These are phyloP conservation scores for Penicillium nucicola DNA, from an alignment of 495 filamentous ascomycete species.

Conservation along the genomic window DNA sequence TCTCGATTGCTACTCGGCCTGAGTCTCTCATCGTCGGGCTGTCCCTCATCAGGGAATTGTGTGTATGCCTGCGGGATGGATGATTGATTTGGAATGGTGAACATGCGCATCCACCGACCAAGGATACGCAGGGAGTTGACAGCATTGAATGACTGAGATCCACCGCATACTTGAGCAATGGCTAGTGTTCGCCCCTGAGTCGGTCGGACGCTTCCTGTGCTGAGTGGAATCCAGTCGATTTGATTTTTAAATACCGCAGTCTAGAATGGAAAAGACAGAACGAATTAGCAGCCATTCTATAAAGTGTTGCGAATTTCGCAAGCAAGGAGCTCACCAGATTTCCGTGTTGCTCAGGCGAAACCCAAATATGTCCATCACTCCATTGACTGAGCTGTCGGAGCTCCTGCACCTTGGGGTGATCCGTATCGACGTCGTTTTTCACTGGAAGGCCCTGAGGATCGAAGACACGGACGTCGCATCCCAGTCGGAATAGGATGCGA, in stretches of 20 bases:
- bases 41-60: conserved; percentile 55
- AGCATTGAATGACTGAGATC: conserved; percentile 69
- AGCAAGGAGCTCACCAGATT: conserved; percentile 47
- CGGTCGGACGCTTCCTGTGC: conserved; percentile 59
- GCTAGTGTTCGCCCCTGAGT: conserved; percentile 68
- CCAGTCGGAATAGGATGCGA: conserved; percentile 62
- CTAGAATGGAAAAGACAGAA: conserved; percentile 19
- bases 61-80: conserved; percentile 64
- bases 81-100: conserved; percentile 67
- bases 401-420: conserved; percentile 63
- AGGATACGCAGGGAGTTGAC: conserved; percentile 70
- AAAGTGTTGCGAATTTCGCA: not conserved
- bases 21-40: conserved; percentile 52
- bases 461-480: conserved; percentile 66
- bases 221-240: conserved; percentile 72
- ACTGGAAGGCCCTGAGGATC: conserved; percentile 59
- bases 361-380: conserved; percentile 71
- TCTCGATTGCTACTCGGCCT: conserved; percentile 62
- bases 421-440: conserved; percentile 58
- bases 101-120: conserved; percentile 79
- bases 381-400: conserved; percentile 59
- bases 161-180: conserved; percentile 63
- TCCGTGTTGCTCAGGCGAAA: conserved; percentile 69
- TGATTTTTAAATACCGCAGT: conserved; percentile 74
- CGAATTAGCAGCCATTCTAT: not conserved